Base-by-base conservation (phyloP, 345 rosid species). In the Linum tenue region DNA sequence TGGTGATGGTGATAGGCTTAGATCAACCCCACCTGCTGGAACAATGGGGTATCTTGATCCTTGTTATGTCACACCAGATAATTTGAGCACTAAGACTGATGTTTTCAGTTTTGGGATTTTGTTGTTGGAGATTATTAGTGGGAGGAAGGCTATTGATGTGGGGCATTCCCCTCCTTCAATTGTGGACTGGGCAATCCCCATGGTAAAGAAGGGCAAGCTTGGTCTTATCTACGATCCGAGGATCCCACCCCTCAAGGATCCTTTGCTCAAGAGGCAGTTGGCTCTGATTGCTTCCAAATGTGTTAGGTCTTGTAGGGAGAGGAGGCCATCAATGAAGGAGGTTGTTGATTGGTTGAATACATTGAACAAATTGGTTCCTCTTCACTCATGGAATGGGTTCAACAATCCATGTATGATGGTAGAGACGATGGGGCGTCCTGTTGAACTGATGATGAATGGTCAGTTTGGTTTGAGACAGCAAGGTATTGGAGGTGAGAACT, bases 31-130 rank as follows among this genome's bases (percentile, higher is more conserved):
- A 0, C 99, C 99, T 0, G 99, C 99, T 1, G 99, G 99, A 17
- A 94, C 99, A 1, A 87, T 94, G 42, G 99, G 99, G 0, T 94
- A 94, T 79, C 85, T 94, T 1, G 99, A 94, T 77, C 99, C 99
- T 22, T 82, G 89, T 53, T 94, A 94, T 77, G 95, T 90, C 7
- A 94, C 99, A 17, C 96, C 97, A 1, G 97, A 90, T 72, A 83
- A 90, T 70, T 72, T 94, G 75, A 94, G 99, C 70, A 88, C 96
- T 0, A 94, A 94, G 75, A 85, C 91, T 5, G 99, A 94, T 72
- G 99, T 94, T 41, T 94, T 90, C 71, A 94, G 99, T 79, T 94
- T 82, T 22, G 31, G 31, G 31, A 22, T 22, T 22, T 22, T 94
- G 90, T 70, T 94, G 74, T 50, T 94, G 74, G 99, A 94, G 91